phyloP scores from a whole-genome alignment of 2,329 filamentous ascomycete species.

The Neophaeococcomyces mojaviensis region DNA sequence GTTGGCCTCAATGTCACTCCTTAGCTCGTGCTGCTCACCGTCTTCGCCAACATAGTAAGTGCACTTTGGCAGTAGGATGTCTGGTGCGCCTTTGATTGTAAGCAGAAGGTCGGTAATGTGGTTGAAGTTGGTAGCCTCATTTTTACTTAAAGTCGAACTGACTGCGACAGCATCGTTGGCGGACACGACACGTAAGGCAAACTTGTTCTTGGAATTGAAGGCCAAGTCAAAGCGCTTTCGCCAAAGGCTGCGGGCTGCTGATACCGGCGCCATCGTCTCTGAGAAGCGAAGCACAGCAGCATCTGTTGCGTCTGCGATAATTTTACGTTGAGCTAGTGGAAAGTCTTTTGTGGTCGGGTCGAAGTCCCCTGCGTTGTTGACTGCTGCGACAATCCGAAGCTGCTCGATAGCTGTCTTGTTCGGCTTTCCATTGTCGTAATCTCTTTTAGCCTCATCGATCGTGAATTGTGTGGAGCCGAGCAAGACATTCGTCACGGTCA shows the following conservation, averaged over 20 bases:
- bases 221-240: conserved; percentile 59
- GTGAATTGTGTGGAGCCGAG: conserved; percentile 49
- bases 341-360: conserved; percentile 56
- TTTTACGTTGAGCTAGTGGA: conserved; percentile 54
- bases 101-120: conserved; percentile 39
- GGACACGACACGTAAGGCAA: conserved; percentile 60
- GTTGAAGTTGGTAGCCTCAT: conserved; percentile 24
- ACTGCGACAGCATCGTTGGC: conserved; percentile 18
- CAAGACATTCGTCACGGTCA: conserved; percentile 63
- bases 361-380: conserved; percentile 71
- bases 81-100: conserved; percentile 73
- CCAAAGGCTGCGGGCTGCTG: conserved; percentile 56
- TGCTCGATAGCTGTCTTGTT: conserved; percentile 44
- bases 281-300: conserved; percentile 66
- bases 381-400: conserved; percentile 53
- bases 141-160: conserved; percentile 24
- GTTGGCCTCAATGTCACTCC: conserved; percentile 35
- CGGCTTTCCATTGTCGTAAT: conserved; percentile 20
- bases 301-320: conserved; percentile 71
- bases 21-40: conserved; percentile 48
- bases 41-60: conserved; percentile 49
- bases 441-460: conserved; percentile 43
- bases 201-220: conserved; percentile 81
- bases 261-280: conserved; percentile 55
- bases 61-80: conserved; percentile 61